Base-by-base conservation (phyloP, 2,329 filamentous ascomycete species). In the Biscogniauxia marginata region DNA sequence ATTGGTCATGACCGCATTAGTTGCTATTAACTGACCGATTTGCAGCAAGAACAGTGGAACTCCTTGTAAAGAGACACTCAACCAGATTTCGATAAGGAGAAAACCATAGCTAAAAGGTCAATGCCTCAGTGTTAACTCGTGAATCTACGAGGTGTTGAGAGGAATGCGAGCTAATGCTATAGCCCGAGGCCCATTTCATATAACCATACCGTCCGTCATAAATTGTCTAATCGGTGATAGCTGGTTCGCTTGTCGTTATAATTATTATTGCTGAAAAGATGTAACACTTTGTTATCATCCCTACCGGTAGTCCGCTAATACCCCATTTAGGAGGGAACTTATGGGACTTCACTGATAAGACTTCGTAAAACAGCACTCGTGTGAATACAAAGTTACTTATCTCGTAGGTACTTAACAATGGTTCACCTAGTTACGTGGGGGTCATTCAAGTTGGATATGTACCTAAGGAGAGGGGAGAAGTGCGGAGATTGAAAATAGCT, bases 1-100 rank as follows among this genome's bases (percentile, higher is more conserved):
- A 65, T 95, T 93, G 0, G 89, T 92, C 69, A 79, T 81, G 63
- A 84, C 73, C 2, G 76, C 74, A 44, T 73, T 72, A 60, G 77
- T 79, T 3, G 77, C 75, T 1, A 84, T 70, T 3, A 79, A 72
- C 57, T 73, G 69, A 18, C 84, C 76, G 62, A 84, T 84, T 63
- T 84, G 80, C 0, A 82, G 81, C 54, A 84, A 67, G 67, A 83
- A 84, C 3, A 84, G 73, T 1, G 72, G 67, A 16, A 85, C 82
- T 3, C 75, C 79, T 67, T 84, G 82, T 7, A 85, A 70, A 0
- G 82, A 82, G 4, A 85, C 82, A 25, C 83, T 83, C n/a, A 85
- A 75, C 61, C 82, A 84, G 54, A 85, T 74, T 65, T 85, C 81
- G 48, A 84, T 82, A 43, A 76, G 70, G 7, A 84, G 70, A 62